Conservation (phyloP, 306 rosid species). For the Parietaria judaica region DNA sequence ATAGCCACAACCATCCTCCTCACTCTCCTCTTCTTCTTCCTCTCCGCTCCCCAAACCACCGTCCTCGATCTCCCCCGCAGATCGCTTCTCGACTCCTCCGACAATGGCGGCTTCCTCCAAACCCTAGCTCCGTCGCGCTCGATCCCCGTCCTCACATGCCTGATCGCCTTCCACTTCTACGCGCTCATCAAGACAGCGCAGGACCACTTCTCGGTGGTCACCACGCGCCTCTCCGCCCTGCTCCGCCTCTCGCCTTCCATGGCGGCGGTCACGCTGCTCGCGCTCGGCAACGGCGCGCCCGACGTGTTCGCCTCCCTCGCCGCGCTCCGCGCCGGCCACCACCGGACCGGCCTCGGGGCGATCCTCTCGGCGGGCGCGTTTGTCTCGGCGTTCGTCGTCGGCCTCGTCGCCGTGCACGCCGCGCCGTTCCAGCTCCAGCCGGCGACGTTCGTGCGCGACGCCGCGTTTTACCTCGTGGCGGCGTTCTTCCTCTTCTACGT, state of each 20-base stretch:
- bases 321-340: slow-evolving; percentile 72
- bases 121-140: slow-evolving; percentile 27
- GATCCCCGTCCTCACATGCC: slow-evolving; percentile 40
- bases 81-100: slow-evolving; percentile 35
- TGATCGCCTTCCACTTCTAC: slow-evolving; percentile 70
- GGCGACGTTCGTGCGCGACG: slow-evolving; percentile 72
- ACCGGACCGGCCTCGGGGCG: slow-evolving; percentile 81
- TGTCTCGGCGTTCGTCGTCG: slow-evolving; percentile 87
- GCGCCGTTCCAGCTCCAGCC: slow-evolving; percentile 75
- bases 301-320: slow-evolving; percentile 82
- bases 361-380: slow-evolving; percentile 90
- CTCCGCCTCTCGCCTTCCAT: slow-evolving; percentile 68
- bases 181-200: slow-evolving; percentile 87
- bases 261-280: slow-evolving; percentile 86
- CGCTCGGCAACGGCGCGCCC: slow-evolving; percentile 91
- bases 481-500: slow-evolving; percentile 78
- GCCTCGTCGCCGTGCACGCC: slow-evolving; percentile 80
- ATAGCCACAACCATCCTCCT: slow-evolving; percentile 21
- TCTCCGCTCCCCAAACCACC: slow-evolving; percentile 4
- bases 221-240: slow-evolving; percentile 62
- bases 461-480: slow-evolving; percentile 62
- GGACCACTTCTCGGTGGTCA: slow-evolving; percentile 69
- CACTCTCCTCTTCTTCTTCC: slow-evolving; percentile 33
- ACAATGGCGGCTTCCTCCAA: slow-evolving; percentile 31
- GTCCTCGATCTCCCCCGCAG: slow-evolving; percentile 29